Conservation (phyloP, 1,139 yeast species). For the Torulaspora pretoriensis region DNA sequence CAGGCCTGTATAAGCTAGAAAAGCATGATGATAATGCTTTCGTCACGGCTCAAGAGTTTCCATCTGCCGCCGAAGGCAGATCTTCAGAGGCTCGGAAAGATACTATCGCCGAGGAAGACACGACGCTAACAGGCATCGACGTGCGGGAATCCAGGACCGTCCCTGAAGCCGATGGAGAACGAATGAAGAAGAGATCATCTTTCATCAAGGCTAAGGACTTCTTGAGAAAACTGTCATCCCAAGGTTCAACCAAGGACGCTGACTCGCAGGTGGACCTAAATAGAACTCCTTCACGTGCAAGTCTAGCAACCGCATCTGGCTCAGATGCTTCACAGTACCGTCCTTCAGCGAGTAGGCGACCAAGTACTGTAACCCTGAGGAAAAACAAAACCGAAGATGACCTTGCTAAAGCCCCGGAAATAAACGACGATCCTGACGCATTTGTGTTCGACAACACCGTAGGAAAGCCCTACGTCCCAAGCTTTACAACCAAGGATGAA, state of each 20-base stretch:
- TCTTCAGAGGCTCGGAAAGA: constrained; percentile 5
- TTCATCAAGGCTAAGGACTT: constrained; percentile 20
- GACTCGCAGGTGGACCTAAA: constrained; percentile 9
- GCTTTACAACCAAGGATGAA: constrained; percentile 16
- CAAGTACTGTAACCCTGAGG: background rate
- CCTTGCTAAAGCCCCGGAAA: background rate
- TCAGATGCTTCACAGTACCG: constrained; percentile 12
- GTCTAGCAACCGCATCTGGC: constrained; percentile 12
- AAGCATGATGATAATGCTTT: constrained; percentile 24
- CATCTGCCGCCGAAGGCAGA: constrained; percentile 1
- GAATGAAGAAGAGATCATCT: constrained; percentile 8
- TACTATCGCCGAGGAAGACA: constrained; percentile 3
- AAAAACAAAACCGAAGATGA: constrained; percentile 3
- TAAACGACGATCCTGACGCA: constrained; percentile 15
- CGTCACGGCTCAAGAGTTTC: constrained; percentile 31
- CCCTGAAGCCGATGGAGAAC: background rate
- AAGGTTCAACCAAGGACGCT: constrained; percentile 8
- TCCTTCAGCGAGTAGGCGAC: background rate
- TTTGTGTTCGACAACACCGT: constrained; percentile 27
- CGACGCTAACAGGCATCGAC: constrained; percentile 4
- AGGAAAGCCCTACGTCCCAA: constrained; percentile 21
- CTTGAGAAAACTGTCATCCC: constrained; percentile 11
- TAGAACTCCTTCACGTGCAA: constrained; percentile 11
- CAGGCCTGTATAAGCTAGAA: constrained; percentile 25
- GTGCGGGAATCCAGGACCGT: background rate